Evolutionary conservation across 2,329 filamentous ascomycete species (phyloP).

Genomic region (Stagonosporopsis cucurbitacearum): DNA sequence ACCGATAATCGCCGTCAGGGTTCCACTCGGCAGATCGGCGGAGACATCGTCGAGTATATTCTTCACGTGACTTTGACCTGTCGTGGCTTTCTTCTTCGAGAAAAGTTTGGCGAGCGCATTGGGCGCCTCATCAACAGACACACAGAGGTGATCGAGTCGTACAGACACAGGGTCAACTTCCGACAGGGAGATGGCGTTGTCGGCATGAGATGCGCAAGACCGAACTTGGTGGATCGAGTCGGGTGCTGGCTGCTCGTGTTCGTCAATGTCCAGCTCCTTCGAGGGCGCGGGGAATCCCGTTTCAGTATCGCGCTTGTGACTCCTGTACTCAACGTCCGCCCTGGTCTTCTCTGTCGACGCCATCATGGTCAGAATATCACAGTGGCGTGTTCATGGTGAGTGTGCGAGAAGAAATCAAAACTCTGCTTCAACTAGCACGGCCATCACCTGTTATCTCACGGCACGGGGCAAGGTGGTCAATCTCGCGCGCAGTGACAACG

Average conservation of each 20-base stretch:
- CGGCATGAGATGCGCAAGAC: slow-evolving; percentile 31
- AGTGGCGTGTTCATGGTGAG: slow-evolving; percentile 19
- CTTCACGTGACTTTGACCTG: slow-evolving; percentile 45
- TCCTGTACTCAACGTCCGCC: slow-evolving; percentile 10
- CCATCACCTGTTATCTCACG: slow-evolving; percentile 1
- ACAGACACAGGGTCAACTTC: slow-evolving; percentile 65
- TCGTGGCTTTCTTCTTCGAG: slow-evolving; percentile 35
- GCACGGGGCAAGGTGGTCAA: slow-evolving; percentile 5
- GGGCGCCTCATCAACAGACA: slow-evolving; percentile 66
- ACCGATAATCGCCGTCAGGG: slow-evolving; percentile 76
- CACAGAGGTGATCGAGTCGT: slow-evolving; percentile 60
- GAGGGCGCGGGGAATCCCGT: not conserved
- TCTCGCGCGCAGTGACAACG: slow-evolving; percentile 6
- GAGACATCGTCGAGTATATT: slow-evolving; percentile 68
- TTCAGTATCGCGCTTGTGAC: slow-evolving; percentile 4
- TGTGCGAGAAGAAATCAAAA: slow-evolving; percentile 11
- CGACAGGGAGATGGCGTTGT: slow-evolving; percentile 46
- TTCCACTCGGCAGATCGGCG: slow-evolving; percentile 69
- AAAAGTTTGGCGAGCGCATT: slow-evolving; percentile 32
- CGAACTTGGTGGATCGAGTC: slow-evolving; percentile 20
- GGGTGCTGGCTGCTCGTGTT: slow-evolving; percentile 16
- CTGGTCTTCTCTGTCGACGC: slow-evolving; percentile 22
- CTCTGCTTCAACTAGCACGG: slow-evolving; percentile 1
- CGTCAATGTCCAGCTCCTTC: slow-evolving; percentile 9
- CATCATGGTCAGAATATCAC: slow-evolving; percentile 15